Evolutionary conservation across 2,329 filamentous ascomycete species (phyloP).

Genomic region (Hymenoscyphus albidus): DNA sequence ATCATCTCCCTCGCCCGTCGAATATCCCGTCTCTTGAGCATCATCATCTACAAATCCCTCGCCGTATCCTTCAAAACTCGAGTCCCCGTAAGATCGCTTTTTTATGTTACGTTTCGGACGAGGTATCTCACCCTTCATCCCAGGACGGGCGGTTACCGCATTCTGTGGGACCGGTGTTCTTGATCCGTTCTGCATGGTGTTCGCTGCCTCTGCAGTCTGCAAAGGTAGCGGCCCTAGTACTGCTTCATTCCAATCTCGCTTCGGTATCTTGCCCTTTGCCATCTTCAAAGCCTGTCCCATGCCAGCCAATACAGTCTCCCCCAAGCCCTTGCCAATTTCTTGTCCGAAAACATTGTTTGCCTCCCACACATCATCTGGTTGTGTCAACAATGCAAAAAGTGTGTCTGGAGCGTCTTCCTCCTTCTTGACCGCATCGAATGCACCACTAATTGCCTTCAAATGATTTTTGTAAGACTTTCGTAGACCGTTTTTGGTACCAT

Average conservation of each 20-base stretch:
- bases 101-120: slow-evolving; percentile 64
- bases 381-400: slow-evolving; percentile 49
- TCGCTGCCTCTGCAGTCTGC: slow-evolving; percentile 16
- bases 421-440: slow-evolving; percentile 57
- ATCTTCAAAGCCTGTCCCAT: slow-evolving; percentile 53
- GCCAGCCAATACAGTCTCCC: slow-evolving; percentile 40
- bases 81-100: slow-evolving; percentile 73
- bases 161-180: slow-evolving; percentile 20
- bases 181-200: slow-evolving; percentile 15
- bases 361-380: slow-evolving; percentile 55
- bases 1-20: slow-evolving; percentile 68
- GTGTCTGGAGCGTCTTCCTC: slow-evolving; percentile 49
- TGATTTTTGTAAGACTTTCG: slow-evolving; percentile 67
- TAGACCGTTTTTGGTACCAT: slow-evolving; percentile 63
- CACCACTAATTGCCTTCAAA: slow-evolving; percentile 59
- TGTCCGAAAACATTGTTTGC: slow-evolving; percentile 51
- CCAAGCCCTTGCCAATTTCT: slow-evolving; percentile 52
- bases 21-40: slow-evolving; percentile 58
- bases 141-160: slow-evolving; percentile 13
- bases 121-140: slow-evolving; percentile 29
- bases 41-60: slow-evolving; percentile 70
- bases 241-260: slow-evolving; percentile 52
- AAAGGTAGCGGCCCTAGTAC: slow-evolving; percentile 52
- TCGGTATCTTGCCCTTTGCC: slow-evolving; percentile 53
- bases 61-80: slow-evolving; percentile 70